Base-by-base conservation (phyloP, 345 rosid genomes). In the Viola odorata region DNA sequence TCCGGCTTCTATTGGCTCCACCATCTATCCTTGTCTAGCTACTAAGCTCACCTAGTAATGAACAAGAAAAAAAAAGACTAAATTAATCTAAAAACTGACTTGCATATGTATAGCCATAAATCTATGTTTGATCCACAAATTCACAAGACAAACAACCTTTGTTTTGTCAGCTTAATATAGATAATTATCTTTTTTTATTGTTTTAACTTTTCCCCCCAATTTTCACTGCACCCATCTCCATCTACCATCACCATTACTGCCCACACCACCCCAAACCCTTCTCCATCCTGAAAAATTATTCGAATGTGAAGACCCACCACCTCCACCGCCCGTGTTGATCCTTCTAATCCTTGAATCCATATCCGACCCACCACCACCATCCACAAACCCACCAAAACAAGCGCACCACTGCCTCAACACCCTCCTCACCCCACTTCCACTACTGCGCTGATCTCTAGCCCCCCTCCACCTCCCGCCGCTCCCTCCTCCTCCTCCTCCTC, bases 401-500 rank as follows among this genome's bases (percentile, higher is more conserved):
- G 53, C 60, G 37, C 63, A 63, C 73, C 73, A 69, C 10, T 57
- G 62, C 59, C 73, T 57, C 37, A 69, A 57, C 37, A 36, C 23
- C 56, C 64, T 38, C 9, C 68, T 45, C 4, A 63, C 8, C 6
- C 68, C 41, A 16, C 51, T 9, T 54, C 62, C 10, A 4, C 47
- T 7, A 5, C 5, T 42, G 2, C 69, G 53, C 0, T 41, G 13
- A 12, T 36, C 53, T 3, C 47, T 7, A 1, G 3, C 42, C 0
- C 61, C 44, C 11, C 50, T 42, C 8, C 45, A 57, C 9, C 89
- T 84, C 2, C 96, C 87, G 1, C 71, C 75, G 39, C 76, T 82
- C 51, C 74, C 90, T 54, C 86, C 71, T 45, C 83, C 37, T 17
- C 57, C 74, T 55, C 89, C 50, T 14, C 74, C 76, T 50, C 86